Conservation (phyloP, 2,329 filamentous ascomycete genomes). For the Cadophora sp. region DNA sequence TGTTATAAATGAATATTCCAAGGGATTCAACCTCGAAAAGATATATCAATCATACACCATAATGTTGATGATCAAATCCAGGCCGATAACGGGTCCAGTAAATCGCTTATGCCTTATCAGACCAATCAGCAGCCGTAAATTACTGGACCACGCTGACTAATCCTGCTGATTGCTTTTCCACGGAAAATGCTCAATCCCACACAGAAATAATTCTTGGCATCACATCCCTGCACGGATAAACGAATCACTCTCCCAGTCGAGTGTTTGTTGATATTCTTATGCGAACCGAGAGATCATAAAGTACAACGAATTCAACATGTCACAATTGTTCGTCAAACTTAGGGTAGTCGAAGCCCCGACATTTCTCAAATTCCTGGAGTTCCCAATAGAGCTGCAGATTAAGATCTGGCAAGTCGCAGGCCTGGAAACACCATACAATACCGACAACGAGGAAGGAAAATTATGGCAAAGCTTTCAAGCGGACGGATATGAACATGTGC, state of each 20-base stretch:
- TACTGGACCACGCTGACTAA: no score
- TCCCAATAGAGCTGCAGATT: neutral
- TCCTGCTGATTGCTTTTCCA: neutral
- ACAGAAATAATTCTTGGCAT: neutral
- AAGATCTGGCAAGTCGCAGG: neutral
- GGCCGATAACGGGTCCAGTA: no score
- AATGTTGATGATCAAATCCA: no score
- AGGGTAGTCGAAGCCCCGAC: neutral
- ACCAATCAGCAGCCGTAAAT: no score
- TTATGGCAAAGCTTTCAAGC: neutral
- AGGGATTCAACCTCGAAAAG: no score
- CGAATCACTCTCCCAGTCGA: neutral
- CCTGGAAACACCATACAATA: neutral
- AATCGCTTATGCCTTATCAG: no score
- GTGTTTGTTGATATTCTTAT: neutral
- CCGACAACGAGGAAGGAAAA: neutral
- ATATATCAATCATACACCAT: no score
- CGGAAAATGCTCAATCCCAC: neutral
- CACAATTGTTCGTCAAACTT: neutral
- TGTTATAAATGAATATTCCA: no score
- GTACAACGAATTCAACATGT: neutral
- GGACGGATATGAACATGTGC: no score
- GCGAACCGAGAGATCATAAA: neutral
- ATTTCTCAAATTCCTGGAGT: neutral
- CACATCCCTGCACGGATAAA: neutral